phyloP scores from a whole-genome alignment of 2,329 filamentous ascomycete species.

The Tolypocladium sp. region DNA sequence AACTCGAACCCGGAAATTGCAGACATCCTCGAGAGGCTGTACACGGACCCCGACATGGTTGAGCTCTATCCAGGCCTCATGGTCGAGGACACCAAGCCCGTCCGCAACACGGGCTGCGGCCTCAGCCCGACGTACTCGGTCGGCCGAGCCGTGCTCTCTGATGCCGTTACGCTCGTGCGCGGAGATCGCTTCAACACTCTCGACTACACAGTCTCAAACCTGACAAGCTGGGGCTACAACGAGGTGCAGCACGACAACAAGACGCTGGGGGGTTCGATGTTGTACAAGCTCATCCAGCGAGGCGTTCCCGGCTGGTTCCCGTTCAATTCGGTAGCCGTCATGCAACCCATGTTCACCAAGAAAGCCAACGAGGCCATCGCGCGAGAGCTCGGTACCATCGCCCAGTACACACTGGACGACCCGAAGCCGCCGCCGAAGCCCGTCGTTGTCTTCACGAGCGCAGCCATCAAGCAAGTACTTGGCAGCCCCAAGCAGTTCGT shows the following conservation, averaged over 20 bases:
- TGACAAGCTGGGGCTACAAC: constrained; percentile 35
- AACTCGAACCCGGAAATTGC: constrained; percentile 48
- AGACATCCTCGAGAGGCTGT: constrained; percentile 46
- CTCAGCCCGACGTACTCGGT: constrained; percentile 44
- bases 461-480: constrained; percentile 21
- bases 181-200: constrained; percentile 50
- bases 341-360: constrained; percentile 37
- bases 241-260: constrained; percentile 18
- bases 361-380: constrained; percentile 29
- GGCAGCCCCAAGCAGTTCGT: constrained; percentile 20
- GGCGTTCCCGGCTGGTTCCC: constrained; percentile 34
- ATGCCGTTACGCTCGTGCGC: constrained; percentile 50
- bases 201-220: constrained; percentile 30
- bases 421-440: constrained; percentile 22
- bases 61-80: constrained; percentile 63
- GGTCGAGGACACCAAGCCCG: constrained; percentile 46
- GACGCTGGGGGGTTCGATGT: constrained; percentile 30
- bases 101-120: constrained; percentile 40
- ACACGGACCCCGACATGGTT: constrained; percentile 55
- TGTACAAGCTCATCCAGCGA: constrained; percentile 36
- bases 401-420: constrained; percentile 23
- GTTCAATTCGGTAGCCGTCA: constrained; percentile 30
- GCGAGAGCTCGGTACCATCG: constrained; percentile 25
- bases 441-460: constrained; percentile 14
- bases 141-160: constrained; percentile 46